Conservation (phyloP, 106 monocot genomes). For the Xerophyta viscosa region DNA sequence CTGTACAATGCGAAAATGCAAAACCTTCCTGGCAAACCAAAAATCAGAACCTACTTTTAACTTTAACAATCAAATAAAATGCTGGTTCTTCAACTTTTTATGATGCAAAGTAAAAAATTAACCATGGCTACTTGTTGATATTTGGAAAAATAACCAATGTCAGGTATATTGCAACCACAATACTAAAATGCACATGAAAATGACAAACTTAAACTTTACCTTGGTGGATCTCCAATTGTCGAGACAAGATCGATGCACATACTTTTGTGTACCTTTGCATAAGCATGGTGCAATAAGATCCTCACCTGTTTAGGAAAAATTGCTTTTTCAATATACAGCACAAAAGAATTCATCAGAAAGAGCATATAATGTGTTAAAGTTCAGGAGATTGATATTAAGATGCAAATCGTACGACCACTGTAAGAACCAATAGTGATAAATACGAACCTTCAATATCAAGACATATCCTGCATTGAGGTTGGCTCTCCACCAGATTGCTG, state of each 20-base stretch:
- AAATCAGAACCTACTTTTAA: too few relatives aligned
- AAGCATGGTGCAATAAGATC: slow-evolving; percentile 94
- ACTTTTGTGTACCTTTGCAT: slow-evolving; percentile 94
- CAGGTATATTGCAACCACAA: too few relatives aligned
- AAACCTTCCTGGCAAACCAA: slow-evolving; percentile 86
- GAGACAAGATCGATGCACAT: slow-evolving; percentile 88
- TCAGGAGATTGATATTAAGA: too few relatives aligned
- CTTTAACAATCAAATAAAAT: too few relatives aligned
- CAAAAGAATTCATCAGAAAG: background rate
- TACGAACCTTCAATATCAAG: slow-evolving; percentile 85
- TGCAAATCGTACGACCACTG: too few relatives aligned
- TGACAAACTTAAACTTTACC: slow-evolving; percentile 26
- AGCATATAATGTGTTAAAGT: background rate
- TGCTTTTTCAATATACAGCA: slow-evolving; percentile 2
- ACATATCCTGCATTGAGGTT: slow-evolving; percentile 91
- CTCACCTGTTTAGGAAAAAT: slow-evolving; percentile 39
- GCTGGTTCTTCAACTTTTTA: too few relatives aligned
- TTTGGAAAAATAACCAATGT: too few relatives aligned
- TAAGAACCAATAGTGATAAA: slow-evolving; percentile 19
- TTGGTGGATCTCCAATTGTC: slow-evolving; percentile 99
- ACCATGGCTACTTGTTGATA: too few relatives aligned
- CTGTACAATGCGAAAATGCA: slow-evolving; percentile 98
- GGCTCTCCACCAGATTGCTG: slow-evolving; percentile 44
- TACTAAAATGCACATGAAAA: too few relatives aligned
- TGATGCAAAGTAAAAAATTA: too few relatives aligned